Conservation (phyloP, 1,284 basidiomycete genomes). For the Lignosus rhinocerotis region DNA sequence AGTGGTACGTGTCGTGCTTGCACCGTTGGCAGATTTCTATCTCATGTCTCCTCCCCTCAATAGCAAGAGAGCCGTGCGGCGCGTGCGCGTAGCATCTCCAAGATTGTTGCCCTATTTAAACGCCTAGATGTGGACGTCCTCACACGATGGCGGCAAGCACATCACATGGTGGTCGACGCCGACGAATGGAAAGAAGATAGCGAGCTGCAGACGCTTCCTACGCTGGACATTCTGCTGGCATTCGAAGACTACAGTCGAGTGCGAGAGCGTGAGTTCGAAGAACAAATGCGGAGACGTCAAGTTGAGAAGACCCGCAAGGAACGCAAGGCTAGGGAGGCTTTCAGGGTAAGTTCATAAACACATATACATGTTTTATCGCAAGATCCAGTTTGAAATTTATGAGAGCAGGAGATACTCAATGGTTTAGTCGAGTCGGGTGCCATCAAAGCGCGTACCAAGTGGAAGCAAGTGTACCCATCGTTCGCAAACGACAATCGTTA, state of each 20-base stretch:
- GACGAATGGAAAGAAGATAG: constrained; percentile 75
- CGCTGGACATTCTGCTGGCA: constrained; percentile 85
- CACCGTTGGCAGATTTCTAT: constrained; percentile 1
- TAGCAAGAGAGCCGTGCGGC: constrained; percentile 78
- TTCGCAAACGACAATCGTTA: constrained; percentile 85
- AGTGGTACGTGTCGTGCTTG: constrained; percentile 58
- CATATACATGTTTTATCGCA: neutral
- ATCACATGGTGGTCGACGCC: constrained; percentile 72
- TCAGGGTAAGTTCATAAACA: constrained; percentile 54
- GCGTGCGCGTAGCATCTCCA: constrained; percentile 73
- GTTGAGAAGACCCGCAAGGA: constrained; percentile 84
- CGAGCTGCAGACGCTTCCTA: constrained; percentile 80
- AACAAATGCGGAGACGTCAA: constrained; percentile 73
- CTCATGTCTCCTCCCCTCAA: neutral
- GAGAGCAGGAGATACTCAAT: constrained; percentile 63
- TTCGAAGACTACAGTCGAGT: constrained; percentile 91
- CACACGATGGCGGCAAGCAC: constrained; percentile 86
- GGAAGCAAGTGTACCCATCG: constrained; percentile 84
- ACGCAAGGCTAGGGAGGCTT: constrained; percentile 86
- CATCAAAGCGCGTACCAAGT: constrained; percentile 83
- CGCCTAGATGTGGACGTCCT: constrained; percentile 83
- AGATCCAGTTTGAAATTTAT: neutral
- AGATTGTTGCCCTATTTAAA: constrained; percentile 80
- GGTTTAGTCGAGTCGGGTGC: constrained; percentile 67
- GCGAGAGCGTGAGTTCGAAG: constrained; percentile 86